Base-by-base conservation (phyloP, 345 rosid genomes). In the Acer negundo region DNA sequence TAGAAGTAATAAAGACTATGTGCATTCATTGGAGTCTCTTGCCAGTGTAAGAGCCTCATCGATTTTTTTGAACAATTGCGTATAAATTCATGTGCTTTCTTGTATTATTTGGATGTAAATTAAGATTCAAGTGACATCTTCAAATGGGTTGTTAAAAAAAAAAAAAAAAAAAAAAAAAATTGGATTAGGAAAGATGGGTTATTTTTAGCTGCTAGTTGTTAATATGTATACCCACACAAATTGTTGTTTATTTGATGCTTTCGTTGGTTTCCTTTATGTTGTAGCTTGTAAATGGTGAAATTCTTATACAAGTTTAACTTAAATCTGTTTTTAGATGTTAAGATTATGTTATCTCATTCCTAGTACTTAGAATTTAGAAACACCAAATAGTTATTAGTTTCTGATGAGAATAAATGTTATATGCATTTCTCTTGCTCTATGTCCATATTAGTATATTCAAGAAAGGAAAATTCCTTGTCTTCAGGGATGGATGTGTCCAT, bases 21-120 rank as follows among this genome's bases (percentile, higher is more conserved):
- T 94, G 31, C 95, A 91, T 84, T 91, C 98, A 42, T 77, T 97
- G 73, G 94, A 95, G 80, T 94, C 99, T 70, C 87, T 97, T 77
- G 97, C 97, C 78, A 94, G 89, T 83, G 99, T 97, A 87, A 92
- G 63, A 20, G 93, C 46, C 19, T 64, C 26, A n/a, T 13, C 12
- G 38, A 40, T 0, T 22, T 62, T 59, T 26, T 56, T 8, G 40
- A 44, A 62, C 26, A 38, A 61, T 62, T 42, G 16, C 44, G 4
- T 17, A 5, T 59, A 73, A 3, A 19, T 0, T 6, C 19, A 9
- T 83, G 26, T 38, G 2, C 15, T 73, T 62, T 73, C 58, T 10
- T 59, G 73, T 58, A 26, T n/a, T 13, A 23, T 62, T 73, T 23
- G 42, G 46, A 42, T 55, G 5, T 15, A 11, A 70, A 4, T 26